A percentile compares a stretch with the other conserved stretches of the same genome.
Conservation (phyloP, 306 rosid genomes). For the Citrullus mucosospermus region DNA sequence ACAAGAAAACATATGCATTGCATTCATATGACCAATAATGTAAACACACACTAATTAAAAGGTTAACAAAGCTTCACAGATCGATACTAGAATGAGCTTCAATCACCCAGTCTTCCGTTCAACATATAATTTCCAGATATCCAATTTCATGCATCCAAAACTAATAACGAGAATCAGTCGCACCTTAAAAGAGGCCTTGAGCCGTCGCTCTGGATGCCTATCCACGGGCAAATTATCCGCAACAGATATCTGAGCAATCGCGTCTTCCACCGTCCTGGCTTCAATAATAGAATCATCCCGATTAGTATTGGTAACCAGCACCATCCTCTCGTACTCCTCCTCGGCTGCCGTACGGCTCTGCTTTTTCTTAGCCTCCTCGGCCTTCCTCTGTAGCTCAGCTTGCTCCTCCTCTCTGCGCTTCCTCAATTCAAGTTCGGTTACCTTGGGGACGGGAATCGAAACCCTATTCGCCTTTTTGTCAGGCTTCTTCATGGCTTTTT, state of each 20-base stretch:
- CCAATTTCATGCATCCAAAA: neutral
- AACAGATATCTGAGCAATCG: constrained; percentile 54
- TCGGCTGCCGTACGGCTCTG: constrained; percentile 71
- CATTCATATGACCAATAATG: neutral
- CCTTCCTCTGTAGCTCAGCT: constrained; percentile 41
- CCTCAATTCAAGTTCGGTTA: constrained; percentile 69
- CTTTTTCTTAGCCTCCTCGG: constrained; percentile 47
- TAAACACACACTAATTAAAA: neutral
- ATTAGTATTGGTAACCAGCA: constrained; percentile 62
- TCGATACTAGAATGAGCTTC: neutral
- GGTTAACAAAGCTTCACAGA: neutral
- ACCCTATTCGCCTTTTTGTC: constrained; percentile 83
- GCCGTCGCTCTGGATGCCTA: constrained; percentile 88
- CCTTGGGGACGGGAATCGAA: constrained; percentile 72
- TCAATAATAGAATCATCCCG: constrained; percentile 79
- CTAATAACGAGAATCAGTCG: neutral
- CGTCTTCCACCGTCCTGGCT: constrained; percentile 77
- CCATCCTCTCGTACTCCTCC: constrained; percentile 92
- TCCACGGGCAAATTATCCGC: constrained; percentile 55
- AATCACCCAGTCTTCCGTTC: neutral
- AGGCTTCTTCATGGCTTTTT: constrained; percentile 47
- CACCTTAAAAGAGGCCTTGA: constrained; percentile 93
- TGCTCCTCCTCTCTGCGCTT: constrained; percentile 58
- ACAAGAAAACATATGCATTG: neutral
- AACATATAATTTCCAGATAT: neutral